Conservation (phyloP, 306 rosid genomes). For the Hippophae tibetana region DNA sequence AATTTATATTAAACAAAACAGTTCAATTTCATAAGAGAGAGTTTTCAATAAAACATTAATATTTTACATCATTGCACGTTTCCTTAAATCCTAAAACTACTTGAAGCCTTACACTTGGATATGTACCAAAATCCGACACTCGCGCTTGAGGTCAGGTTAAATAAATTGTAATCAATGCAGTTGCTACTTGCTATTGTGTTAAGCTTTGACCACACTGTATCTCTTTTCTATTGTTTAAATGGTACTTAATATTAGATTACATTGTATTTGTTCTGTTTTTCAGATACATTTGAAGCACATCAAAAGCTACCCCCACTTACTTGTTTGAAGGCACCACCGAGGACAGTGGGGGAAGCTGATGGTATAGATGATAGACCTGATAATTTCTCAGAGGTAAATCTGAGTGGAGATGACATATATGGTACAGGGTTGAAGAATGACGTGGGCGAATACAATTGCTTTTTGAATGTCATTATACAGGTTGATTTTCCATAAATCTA, state of each 20-base stretch:
- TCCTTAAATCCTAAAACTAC: no score
- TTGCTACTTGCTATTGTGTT: background rate
- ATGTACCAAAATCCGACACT: no score
- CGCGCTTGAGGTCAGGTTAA: conserved; percentile 4
- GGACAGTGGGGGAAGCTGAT: conserved; percentile 39
- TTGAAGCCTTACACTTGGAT: no score
- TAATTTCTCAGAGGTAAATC: conserved; percentile 28
- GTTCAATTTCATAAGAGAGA: no score
- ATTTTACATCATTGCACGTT: no score
- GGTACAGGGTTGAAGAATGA: conserved; percentile 95
- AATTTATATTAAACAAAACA: no score
- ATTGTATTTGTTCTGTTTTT: conserved; percentile 26
- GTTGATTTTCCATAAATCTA: conserved; percentile 25
- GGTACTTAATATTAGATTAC: conserved; percentile 20
- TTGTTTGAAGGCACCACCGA: conserved; percentile 28
- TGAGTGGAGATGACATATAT: conserved; percentile 32
- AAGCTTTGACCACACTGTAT: background rate
- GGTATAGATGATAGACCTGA: conserved; percentile 23
- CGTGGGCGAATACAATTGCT: conserved; percentile 99
- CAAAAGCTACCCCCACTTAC: conserved; percentile 38
- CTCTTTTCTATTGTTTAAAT: conserved; percentile 12
- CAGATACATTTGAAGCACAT: conserved; percentile 68
- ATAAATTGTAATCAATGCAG: conserved; percentile 1
- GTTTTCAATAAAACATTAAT: no score
- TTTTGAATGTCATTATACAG: conserved; percentile 96